Percentiles rank a stretch among this genome's conserved stretches.
phyloP scores from a whole-genome alignment of 1,139 yeast genomes.

The Yueomyces sp. region DNA sequence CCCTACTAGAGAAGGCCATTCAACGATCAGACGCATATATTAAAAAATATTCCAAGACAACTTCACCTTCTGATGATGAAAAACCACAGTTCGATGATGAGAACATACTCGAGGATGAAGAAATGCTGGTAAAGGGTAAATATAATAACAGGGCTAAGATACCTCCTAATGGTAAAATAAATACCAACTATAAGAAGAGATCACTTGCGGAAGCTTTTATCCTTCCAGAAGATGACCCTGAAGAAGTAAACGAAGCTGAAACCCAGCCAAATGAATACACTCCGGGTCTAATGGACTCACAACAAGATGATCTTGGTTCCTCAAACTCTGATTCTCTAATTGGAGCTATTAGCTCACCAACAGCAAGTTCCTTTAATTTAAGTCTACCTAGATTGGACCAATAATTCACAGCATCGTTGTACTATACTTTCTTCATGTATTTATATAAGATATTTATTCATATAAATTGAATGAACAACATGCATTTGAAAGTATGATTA shows the following conservation, averaged over 20 bases:
- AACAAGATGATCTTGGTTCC: not conserved
- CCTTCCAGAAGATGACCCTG: conserved; percentile 24
- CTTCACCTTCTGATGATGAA: conserved; percentile 33
- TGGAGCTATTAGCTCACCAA: not conserved
- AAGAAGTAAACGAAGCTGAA: conserved; percentile 2
- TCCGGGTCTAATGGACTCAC: conserved; percentile 1
- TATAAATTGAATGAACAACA: no score
- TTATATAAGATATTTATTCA: no score
- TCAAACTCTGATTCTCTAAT: not conserved
- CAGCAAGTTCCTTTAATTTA: conserved; percentile 4
- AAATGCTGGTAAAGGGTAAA: conserved; percentile 60
- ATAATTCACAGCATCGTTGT: no score
- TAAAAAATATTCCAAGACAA: conserved; percentile 23
- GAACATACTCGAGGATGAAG: conserved; percentile 66
- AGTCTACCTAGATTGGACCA: conserved; percentile 4
- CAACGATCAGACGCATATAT: conserved; percentile 37
- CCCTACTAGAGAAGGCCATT: conserved; percentile 41
- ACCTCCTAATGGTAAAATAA: conserved; percentile 88
- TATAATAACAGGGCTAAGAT: conserved; percentile 70
- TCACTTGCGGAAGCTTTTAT: conserved; percentile 40
- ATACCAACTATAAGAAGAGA: conserved; percentile 51
- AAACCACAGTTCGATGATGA: conserved; percentile 16
- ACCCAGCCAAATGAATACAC: not conserved
- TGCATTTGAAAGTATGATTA: no score
- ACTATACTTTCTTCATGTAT: no score